A percentile compares a stretch with the other conserved stretches of the same genome.
These are phyloP conservation scores for Fusarium clavum DNA, from an alignment of 2,329 filamentous ascomycete species.

Conservation along the genomic window DNA sequence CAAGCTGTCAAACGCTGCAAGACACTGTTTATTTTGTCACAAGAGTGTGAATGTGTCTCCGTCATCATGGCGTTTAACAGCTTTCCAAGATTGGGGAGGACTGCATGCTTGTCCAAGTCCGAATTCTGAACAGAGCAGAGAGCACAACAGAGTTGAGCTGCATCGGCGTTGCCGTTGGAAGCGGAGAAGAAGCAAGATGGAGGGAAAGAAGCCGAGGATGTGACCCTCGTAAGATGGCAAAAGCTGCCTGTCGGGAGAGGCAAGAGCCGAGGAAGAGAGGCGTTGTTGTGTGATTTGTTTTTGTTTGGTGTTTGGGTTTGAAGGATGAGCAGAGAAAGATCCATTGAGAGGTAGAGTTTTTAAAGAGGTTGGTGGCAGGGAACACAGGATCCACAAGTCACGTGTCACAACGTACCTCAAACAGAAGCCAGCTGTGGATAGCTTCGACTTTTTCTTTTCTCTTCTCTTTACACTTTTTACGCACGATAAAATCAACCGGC, in stretches of 20 bases:
- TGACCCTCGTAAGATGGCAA: conserved; percentile 18
- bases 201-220: conserved; percentile 2
- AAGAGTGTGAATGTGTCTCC: conserved; percentile 4
- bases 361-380: conserved; percentile 11
- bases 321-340: conserved; percentile 1
- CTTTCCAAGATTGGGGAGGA: conserved; percentile 11
- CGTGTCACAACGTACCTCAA: conserved; percentile 40
- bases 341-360: conserved; percentile 29
- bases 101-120: conserved; percentile 28
- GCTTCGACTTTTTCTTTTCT: conserved; percentile 35
- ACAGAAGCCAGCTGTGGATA: background rate
- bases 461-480: conserved; percentile 58
- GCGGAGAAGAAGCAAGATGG: background rate
- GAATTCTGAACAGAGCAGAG: conserved; percentile 6
- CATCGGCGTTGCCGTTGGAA: conserved; percentile 23
- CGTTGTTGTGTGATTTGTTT: conserved; percentile 8
- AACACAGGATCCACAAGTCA: conserved; percentile 36
- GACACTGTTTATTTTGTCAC: background rate
- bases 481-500: conserved; percentile 74
- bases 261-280: conserved; percentile 13
- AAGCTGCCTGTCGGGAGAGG: conserved; percentile 21
- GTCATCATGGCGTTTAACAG: conserved; percentile 28
- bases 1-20: conserved; percentile 16
- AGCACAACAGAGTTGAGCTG: conserved; percentile 15
- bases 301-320: conserved; percentile 11